Percentiles rank a stretch among this genome's conserved stretches.
Conservation (phyloP, 2,329 filamentous ascomycete species). For the Ceratocystiopsis minuta region DNA sequence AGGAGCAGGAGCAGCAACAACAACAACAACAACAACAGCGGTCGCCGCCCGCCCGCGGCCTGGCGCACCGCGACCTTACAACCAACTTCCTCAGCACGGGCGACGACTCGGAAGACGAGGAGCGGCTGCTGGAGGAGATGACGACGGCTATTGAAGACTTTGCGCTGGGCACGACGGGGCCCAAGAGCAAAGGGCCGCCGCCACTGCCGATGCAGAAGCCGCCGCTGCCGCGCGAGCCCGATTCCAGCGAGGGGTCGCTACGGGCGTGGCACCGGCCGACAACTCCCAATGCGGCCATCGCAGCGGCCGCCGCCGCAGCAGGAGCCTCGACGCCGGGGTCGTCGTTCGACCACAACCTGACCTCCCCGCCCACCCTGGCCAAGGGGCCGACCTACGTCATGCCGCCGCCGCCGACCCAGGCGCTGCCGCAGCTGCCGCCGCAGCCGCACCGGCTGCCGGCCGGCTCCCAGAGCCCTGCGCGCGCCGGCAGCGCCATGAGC, state of each 20-base stretch:
- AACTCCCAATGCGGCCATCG: no score
- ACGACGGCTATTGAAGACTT: constrained; percentile 69
- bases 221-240: constrained; percentile 49
- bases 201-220: no score
- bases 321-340: no score
- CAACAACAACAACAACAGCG: not conserved
- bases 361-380: constrained; percentile 11
- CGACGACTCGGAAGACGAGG: constrained; percentile 51
- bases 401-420: constrained; percentile 31
- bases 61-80: constrained; percentile 19
- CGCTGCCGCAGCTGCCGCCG: constrained; percentile 21
- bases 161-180: constrained; percentile 43
- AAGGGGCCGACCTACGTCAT: constrained; percentile 14
- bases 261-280: constrained; percentile 46
- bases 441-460: constrained; percentile 25
- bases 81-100: constrained; percentile 36
- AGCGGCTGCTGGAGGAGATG: constrained; percentile 72
- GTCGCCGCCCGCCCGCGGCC: constrained; percentile 13
- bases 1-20: constrained; percentile 1
- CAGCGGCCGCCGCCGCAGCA: constrained; percentile 6
- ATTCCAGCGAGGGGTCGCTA: constrained; percentile 62
- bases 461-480: constrained; percentile 7
- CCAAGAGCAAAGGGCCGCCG: constrained; percentile 22
- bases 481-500: constrained; percentile 18
- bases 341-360: constrained; percentile 1